Evolutionary conservation across 805 yeast genomes (phyloP).

Genomic region (Pichia nakasei): DNA sequence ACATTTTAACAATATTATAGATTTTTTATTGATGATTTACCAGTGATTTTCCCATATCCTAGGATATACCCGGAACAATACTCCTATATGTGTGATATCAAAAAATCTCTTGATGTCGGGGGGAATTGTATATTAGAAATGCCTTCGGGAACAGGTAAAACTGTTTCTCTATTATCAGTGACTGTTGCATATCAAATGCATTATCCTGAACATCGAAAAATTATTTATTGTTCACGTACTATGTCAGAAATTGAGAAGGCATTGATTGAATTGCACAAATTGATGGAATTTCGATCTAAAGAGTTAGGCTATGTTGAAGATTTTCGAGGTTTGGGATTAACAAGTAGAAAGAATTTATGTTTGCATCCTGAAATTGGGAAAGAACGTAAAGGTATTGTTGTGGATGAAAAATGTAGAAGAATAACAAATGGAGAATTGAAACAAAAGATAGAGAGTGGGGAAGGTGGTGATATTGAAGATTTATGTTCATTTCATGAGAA

Average conservation of each 20-base stretch:
- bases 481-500: conserved; percentile 90
- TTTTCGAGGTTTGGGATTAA: conserved; percentile 87
- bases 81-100: conserved; percentile 94
- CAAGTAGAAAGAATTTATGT: conserved; percentile 91
- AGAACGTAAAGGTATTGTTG: conserved; percentile 85
- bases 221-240: conserved; percentile 97
- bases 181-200: conserved; percentile 92
- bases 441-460: conserved; percentile 51
- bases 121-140: conserved; percentile 95
- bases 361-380: conserved; percentile 80
- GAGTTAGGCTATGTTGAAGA: conserved; percentile 85
- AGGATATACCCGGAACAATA: conserved; percentile 96
- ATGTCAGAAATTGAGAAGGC: conserved; percentile 99
- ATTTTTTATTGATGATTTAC: conserved; percentile 90
- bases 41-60: conserved; percentile 94
- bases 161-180: conserved; percentile 81
- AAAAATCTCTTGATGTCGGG: conserved; percentile 88
- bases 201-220: conserved; percentile 89
- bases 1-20: neutral
- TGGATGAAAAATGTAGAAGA: conserved; percentile 93
- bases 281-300: conserved; percentile 79
- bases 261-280: conserved; percentile 73
- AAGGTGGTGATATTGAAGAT: conserved; percentile 39
- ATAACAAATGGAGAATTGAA: conserved; percentile 88
- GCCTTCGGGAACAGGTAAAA: conserved; percentile 99